These are phyloP conservation scores for Triangularia setosa DNA, from an alignment of 2,329 filamentous ascomycete genomes.

Conservation along the genomic window DNA sequence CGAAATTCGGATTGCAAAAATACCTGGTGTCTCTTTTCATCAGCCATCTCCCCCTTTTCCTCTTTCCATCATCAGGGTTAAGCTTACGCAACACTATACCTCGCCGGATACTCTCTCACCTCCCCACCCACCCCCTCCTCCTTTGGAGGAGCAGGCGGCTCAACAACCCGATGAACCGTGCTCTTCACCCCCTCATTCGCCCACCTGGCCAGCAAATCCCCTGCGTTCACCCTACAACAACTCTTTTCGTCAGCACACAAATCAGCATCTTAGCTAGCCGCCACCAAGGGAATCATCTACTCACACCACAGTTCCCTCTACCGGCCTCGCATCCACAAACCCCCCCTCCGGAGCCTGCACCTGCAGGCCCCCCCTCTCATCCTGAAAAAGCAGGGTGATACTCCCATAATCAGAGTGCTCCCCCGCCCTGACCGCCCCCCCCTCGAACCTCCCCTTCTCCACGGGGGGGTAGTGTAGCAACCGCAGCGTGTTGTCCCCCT, in stretches of 20 bases:
- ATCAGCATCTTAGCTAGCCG: too few relatives aligned
- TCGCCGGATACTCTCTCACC: slow-evolving; percentile 61
- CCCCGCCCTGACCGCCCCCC: slow-evolving; percentile 69
- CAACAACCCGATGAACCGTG: slow-evolving; percentile 84
- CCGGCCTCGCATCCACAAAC: slow-evolving; percentile 80
- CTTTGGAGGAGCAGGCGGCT: slow-evolving; percentile 59
- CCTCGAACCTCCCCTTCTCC: slow-evolving; percentile 59
- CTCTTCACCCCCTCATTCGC: slow-evolving; percentile 89
- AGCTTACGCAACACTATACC: slow-evolving; percentile 77
- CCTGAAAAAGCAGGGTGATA: slow-evolving; percentile 61
- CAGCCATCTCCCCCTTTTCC: background rate
- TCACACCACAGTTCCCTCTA: slow-evolving; percentile 75
- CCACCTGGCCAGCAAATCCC: slow-evolving; percentile 82
- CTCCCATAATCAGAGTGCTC: slow-evolving; percentile 68
- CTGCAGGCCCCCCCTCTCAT: slow-evolving; percentile 52
- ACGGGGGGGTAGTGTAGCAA: slow-evolving; percentile 75
- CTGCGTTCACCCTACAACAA: slow-evolving; percentile 91
- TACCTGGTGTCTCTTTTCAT: slow-evolving; percentile 50
- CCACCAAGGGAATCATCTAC: too few relatives aligned
- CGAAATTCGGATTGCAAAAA: slow-evolving; percentile 84
- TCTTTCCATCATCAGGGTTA: background rate
- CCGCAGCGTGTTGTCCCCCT: slow-evolving; percentile 66
- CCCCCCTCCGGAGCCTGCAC: slow-evolving; percentile 67
- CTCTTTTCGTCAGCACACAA: too few relatives aligned
- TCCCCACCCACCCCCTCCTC: slow-evolving; percentile 23